phyloP scores from a whole-genome alignment of 169 alveolate genomes.

The Plasmodium ovale region DNA sequence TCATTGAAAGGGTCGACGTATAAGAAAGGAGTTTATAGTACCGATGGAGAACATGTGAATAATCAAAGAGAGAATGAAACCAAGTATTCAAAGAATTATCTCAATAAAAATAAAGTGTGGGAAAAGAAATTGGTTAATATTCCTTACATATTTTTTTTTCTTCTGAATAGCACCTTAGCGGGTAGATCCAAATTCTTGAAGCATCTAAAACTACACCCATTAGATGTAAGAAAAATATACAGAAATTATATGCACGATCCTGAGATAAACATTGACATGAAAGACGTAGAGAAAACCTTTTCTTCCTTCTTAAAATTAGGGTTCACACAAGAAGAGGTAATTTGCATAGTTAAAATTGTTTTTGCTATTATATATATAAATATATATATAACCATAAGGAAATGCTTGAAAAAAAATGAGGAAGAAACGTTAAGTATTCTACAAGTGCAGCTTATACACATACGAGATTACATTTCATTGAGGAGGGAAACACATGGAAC shows the following conservation, averaged over 20 bases:
- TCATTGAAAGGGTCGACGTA: neutral
- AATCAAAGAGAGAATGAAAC: neutral
- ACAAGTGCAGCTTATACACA: slow-evolving; percentile 33
- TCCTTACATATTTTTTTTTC: slow-evolving; percentile 67
- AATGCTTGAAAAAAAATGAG: slow-evolving; percentile 28
- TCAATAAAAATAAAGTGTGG: neutral
- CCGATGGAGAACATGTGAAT: no score
- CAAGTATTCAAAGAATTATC: neutral
- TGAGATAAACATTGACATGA: neutral
- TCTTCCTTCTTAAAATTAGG: slow-evolving; percentile 38
- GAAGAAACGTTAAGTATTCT: slow-evolving; percentile 18
- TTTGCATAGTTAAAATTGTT: slow-evolving; percentile 21
- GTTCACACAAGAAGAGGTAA: slow-evolving; percentile 29
- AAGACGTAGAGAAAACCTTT: slow-evolving; percentile 30
- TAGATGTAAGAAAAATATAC: slow-evolving; percentile 66
- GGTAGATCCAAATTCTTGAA: slow-evolving; percentile 27
- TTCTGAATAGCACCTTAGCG: slow-evolving; percentile 11
- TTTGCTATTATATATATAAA: slow-evolving; percentile 61
- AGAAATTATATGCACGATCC: slow-evolving; percentile 48
- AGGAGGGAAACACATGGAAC: neutral
- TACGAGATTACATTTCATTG: slow-evolving; percentile 32
- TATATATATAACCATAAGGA: slow-evolving; percentile 63
- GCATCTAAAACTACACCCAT: slow-evolving; percentile 51
- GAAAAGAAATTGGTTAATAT: slow-evolving; percentile 22
- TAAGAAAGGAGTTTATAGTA: neutral